Conservation (phyloP, 2,329 filamentous ascomycete genomes). For the Apiospora koreana region DNA sequence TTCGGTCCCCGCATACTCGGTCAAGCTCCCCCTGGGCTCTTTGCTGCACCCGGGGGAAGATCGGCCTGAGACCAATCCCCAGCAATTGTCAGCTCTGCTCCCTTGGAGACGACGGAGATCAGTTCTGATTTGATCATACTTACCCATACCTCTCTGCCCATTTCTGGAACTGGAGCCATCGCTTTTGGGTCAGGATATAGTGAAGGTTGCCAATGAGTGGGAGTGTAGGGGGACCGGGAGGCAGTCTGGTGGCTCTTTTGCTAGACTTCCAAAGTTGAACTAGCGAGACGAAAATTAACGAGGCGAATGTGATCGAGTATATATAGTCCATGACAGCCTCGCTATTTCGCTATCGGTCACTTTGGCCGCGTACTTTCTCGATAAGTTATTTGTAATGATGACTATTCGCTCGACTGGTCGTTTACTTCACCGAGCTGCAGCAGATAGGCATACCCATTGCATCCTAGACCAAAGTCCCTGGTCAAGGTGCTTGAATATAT, state of each 20-base stretch:
- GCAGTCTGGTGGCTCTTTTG: not conserved
- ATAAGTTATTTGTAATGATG: too few relatives aligned
- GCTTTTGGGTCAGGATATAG: slow-evolving; percentile 20
- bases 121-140: slow-evolving; percentile 15
- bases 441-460: too few relatives aligned
- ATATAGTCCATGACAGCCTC: not conserved
- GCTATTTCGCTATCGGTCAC: too few relatives aligned
- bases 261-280: not conserved
- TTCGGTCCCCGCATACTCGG: slow-evolving; percentile 37
- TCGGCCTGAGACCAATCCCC: slow-evolving; percentile 14
- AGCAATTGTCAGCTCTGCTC: not conserved
- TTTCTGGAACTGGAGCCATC: slow-evolving; percentile 21
- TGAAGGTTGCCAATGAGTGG: slow-evolving; percentile 26
- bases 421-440: too few relatives aligned
- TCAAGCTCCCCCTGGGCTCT: slow-evolving; percentile 43
- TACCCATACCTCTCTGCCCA: slow-evolving; percentile 19
- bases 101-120: not conserved
- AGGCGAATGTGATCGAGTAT: not conserved
- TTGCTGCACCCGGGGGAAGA: slow-evolving; percentile 39
- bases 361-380: too few relatives aligned
- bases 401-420: too few relatives aligned
- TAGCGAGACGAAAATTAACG: not conserved
- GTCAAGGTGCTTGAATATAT: too few relatives aligned
- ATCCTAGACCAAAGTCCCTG: too few relatives aligned
- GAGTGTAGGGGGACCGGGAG: slow-evolving; percentile 22